phyloP scores from a whole-genome alignment of 805 yeast species.

The Candida tammaniensis region DNA sequence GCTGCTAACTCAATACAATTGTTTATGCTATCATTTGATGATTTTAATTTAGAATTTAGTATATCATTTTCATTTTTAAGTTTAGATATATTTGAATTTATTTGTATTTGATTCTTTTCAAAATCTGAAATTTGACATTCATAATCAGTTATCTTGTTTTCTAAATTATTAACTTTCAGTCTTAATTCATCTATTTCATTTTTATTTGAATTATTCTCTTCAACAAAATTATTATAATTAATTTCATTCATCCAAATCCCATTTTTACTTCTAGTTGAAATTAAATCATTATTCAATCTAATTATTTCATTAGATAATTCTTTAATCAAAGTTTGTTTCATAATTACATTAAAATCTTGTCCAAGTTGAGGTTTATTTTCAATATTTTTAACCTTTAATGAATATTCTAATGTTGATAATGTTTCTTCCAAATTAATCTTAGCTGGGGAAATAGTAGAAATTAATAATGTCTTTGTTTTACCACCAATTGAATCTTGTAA shows the following conservation, averaged over 20 bases:
- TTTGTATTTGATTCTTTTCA: constrained; percentile 6
- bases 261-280: constrained; percentile 60
- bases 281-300: constrained; percentile 55
- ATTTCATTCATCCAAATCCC: constrained; percentile 63
- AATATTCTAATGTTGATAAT: constrained; percentile 81
- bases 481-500: constrained; percentile 87
- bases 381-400: constrained; percentile 81
- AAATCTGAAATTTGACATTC: constrained; percentile 8
- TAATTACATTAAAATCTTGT: constrained; percentile 34
- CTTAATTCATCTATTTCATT: constrained; percentile 13
- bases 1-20: not conserved
- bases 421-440: constrained; percentile 76
- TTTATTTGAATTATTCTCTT: constrained; percentile 12
- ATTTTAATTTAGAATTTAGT: not conserved
- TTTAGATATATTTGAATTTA: not conserved
- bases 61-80: not conserved
- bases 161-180: constrained; percentile 7
- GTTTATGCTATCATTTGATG: constrained; percentile 1
- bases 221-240: constrained; percentile 41
- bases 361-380: constrained; percentile 57
- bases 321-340: constrained; percentile 53
- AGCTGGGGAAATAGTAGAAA: constrained; percentile 89
- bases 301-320: constrained; percentile 54
- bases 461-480: constrained; percentile 77
- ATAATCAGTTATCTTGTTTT: constrained; percentile 5